Evolutionary conservation across 2,329 filamentous ascomycete genomes (phyloP), one percentile per base, ranked within the genome.

Genomic region (Diaporthe vexans): DNA sequence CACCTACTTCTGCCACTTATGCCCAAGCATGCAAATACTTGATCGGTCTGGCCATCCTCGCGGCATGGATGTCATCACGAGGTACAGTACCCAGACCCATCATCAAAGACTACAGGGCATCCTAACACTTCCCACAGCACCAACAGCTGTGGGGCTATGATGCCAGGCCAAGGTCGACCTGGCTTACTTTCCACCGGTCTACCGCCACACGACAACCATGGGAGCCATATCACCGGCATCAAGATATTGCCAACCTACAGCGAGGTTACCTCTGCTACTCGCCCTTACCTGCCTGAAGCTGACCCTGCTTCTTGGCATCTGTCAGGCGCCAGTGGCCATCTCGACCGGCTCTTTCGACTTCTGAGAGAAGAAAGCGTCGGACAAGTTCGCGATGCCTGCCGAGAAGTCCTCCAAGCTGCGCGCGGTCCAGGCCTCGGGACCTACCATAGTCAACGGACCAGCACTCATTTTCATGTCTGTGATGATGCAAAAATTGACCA

Each of bases 331-430:
- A 80, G 79, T 6, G 87, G 88, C 2, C 83, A 88, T 0, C 78
- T 91, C 0, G 89, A 91, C 78, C 82, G 85, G 71, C 85, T 90
- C 70, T 91, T 91, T 61, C 85, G 89, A 19, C 84, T 91, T 1
- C 79, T 91, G 1, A 84, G 89, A 2, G 87, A 91, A 79, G 88
- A 91, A 75, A 89, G 86, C 0, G 81, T 90, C 1, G 88, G 88
- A 0, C 85, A 89, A 73, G 81, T 91, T 3, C 83, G 87, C 43
- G 86, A 90, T 76, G 84, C 84, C 0, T 84, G 88, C 4, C 82
- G 82, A 52, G 76, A 83, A 24, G 81, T 86, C 52, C 79, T 87
- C 10, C 78, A 85, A 6, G 74, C 76, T 4, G 79, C 85, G 24
- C 80, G 78, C 19, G 56, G 65, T 26, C 26, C 19, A 24, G 29